Evolutionary conservation across 768 basidiomycete genomes (phyloP), one percentile per base, ranked within the genome.

Genomic region (Mycena maculata): DNA sequence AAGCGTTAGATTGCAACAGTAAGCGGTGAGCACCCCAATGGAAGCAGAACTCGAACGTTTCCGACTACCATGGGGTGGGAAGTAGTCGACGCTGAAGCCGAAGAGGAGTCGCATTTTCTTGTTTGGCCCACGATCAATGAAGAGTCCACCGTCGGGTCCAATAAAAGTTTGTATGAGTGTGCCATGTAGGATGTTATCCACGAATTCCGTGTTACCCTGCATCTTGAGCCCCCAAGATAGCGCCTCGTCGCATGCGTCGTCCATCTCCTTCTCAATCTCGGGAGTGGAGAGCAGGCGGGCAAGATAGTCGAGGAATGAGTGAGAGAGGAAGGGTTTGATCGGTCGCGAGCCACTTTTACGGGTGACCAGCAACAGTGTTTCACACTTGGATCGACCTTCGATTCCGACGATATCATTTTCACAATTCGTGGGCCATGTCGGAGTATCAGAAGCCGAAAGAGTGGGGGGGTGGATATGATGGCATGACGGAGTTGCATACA

Each of bases 1-100:
- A 6, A 54, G 41, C 0, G 76, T 72, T 1, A 81, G 68, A 45
- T 76, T 79, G 4, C 78, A 52, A 50, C 71, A 74, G 1, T 70
- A 68, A 23, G 74, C 58, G 10, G 68, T 74, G 16, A 80, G 76
- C 4, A 78, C 52, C 3, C 77, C 74, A 3, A 67, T 71, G 12
- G 72, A 76, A 1, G 57, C 70, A 9, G 25, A 60, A 6, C 55
- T 60, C 5, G 73, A 72, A 16, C 36, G 48, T 10, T 68, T 62
- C 13, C 15, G 52, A n/a, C 65, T 70, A 6, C 72, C 74, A 41
- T 75, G 39, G 1, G 74, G 53, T 28, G 73, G 72, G 69, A 80
- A 78, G 30, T 71, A 76, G 47, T 79, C 72, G 4, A 77, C 11
- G 30, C 75, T 69, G 0, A 36, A 76, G 1, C 54, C 65, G 39